Evolutionary conservation across 345 rosid species (phyloP).

Genomic region (Microcos paniculata): DNA sequence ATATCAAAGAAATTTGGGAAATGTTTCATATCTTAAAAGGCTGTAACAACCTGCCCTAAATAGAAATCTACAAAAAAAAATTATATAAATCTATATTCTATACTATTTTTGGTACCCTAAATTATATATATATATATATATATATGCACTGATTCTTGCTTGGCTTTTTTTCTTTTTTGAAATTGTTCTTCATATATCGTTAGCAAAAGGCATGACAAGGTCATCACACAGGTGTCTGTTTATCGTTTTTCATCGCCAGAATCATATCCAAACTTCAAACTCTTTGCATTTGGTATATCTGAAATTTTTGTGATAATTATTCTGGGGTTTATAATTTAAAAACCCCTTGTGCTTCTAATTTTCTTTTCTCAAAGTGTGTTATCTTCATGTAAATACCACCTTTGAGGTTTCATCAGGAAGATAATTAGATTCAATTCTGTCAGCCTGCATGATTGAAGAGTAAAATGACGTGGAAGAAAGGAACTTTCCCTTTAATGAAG

Average conservation of each 20-base stretch:
- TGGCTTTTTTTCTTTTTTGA: background rate
- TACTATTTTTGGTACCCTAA: background rate
- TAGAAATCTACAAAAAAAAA: background rate
- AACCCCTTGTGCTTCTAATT: background rate
- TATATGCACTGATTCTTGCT: background rate
- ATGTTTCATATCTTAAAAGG: background rate
- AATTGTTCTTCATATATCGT: background rate
- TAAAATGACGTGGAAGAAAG: background rate
- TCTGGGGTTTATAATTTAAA: too few relatives aligned
- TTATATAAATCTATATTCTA: background rate
- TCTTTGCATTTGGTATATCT: background rate
- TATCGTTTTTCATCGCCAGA: background rate
- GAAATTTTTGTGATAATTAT: background rate
- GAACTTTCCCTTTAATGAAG: background rate
- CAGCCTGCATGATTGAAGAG: background rate
- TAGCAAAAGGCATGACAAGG: background rate
- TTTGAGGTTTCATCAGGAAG: background rate
- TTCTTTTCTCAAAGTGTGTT: background rate
- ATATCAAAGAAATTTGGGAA: background rate
- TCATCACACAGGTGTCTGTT: background rate
- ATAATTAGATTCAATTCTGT: background rate
- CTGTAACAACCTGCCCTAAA: constrained; percentile 2
- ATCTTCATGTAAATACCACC: background rate
- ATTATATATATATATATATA: background rate
- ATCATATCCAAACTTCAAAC: background rate